Conservation (phyloP, 306 rosid species). For the Ziziphus jujuba region DNA sequence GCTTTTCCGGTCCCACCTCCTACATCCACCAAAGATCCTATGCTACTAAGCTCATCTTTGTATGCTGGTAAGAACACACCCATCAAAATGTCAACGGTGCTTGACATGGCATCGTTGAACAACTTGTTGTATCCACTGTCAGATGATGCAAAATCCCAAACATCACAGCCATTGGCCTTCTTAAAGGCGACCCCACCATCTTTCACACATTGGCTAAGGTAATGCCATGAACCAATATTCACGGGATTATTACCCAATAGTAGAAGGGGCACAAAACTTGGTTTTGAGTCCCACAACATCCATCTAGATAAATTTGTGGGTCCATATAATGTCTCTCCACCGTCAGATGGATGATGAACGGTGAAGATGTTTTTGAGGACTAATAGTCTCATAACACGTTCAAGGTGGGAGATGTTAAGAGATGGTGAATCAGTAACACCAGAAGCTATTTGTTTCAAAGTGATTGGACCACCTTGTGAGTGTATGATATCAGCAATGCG, state of each 20-base stretch:
- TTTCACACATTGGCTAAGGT: constrained; percentile 27
- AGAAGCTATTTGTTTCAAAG: constrained; percentile 24
- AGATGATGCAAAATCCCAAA: constrained; percentile 31
- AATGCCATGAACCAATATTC: constrained; percentile 32
- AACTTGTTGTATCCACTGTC: constrained; percentile 17
- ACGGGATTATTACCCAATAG: constrained; percentile 17
- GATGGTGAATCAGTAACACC: constrained; percentile 5
- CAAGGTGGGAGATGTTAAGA: constrained; percentile 19
- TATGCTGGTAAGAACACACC: constrained; percentile 16
- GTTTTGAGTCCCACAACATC: constrained; percentile 21
- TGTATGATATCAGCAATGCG: constrained; percentile 27
- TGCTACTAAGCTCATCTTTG: constrained; percentile 21
- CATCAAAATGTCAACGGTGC: constrained; percentile 18
- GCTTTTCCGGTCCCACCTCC: constrained; percentile 26
- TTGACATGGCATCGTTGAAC: constrained; percentile 31
- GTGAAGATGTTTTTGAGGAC: constrained; percentile 20
- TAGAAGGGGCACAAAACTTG: constrained; percentile 15
- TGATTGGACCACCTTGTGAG: constrained; percentile 18
- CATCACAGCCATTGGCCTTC: constrained; percentile 28
- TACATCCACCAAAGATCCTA: constrained; percentile 17
- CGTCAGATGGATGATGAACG: constrained; percentile 5
- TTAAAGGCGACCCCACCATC: constrained; percentile 32
- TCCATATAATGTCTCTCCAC: constrained; percentile 21
- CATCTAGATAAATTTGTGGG: constrained; percentile 23
- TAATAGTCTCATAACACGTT: constrained; percentile 28